Base-by-base conservation (phyloP, 2,329 filamentous ascomycete genomes). In the Laburnicola sp. region DNA sequence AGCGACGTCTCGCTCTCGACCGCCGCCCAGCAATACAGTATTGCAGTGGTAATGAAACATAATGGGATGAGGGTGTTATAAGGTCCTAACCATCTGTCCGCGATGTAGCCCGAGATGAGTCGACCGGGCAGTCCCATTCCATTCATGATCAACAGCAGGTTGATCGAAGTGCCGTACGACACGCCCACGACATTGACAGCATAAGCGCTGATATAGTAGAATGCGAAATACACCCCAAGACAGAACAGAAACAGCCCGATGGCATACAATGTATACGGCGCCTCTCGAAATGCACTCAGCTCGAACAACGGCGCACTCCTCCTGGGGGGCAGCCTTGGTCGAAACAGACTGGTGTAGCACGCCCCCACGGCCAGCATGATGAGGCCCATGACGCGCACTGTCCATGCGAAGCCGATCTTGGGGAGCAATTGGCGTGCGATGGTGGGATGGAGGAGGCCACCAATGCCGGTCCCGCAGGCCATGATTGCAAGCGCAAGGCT, bases 401-500 rank as follows among this genome's bases (percentile, higher is more conserved):
- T 85, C 84, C 85, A 87, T 0, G 76, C 75, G 61, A 86, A 88
- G 0, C 86, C 86, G 2, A 87, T 71, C 16, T 74, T 75, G 0
- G 84, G 81, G 1, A 86, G 70, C 11, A 87, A 69, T 46, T 83
- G 78, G n/a, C 74, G 63, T 2, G 75, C 73, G 16, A 79, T 64
- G 2, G 82, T 74, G 0, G 86, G 85, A 62, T 85, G 89, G 2
- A 88, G 76, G 23, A 87, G 72, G 0, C 85, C 85, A 1, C 86
- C 86, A 0, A 81, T 81, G 0, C 79, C 79, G 23, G 82, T 82
- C 1, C 86, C 87, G 0, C 79, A 80, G 0, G 84, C 82, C 8
- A 78, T 77, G 5, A 85, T 75, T 0, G 83, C 83, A n/a, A 88
- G 75, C 0, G 85, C 86, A 2, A 87, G 72, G 0, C 78, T 79